phyloP scores from a whole-genome alignment of 1,284 basidiomycete genomes.

The Malassezia cuniculi region DNA sequence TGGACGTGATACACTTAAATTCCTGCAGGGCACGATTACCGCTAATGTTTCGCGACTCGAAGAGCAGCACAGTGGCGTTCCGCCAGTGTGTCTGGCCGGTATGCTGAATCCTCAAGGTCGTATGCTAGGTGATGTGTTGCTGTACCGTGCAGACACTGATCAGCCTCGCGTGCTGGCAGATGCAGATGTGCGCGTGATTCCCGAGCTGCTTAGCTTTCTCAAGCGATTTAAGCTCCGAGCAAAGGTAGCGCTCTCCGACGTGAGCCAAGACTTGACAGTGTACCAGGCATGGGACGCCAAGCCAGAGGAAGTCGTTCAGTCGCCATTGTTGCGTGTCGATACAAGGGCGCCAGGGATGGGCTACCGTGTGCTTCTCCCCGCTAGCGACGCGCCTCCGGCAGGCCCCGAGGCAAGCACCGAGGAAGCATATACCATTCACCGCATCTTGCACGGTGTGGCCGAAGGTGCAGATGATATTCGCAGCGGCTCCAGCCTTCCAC shows the following conservation, averaged over 20 bases:
- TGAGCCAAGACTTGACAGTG: slow-evolving; percentile 60
- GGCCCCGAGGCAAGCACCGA: slow-evolving; percentile 2
- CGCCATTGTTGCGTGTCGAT: slow-evolving; percentile 13
- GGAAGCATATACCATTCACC: slow-evolving; percentile 58
- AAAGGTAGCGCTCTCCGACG: slow-evolving; percentile 67
- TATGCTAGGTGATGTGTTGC: slow-evolving; percentile 73
- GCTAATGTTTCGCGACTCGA: slow-evolving; percentile 47
- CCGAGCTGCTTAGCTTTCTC: slow-evolving; percentile 55
- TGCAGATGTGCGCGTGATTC: slow-evolving; percentile 52
- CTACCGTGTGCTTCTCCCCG: slow-evolving; percentile 18
- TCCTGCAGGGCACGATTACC: slow-evolving; percentile 74
- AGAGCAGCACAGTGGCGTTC: slow-evolving; percentile 47
- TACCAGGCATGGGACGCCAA: slow-evolving; percentile 64
- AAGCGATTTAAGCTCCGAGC: slow-evolving; percentile 77
- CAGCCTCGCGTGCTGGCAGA: slow-evolving; percentile 58
- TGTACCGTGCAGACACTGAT: slow-evolving; percentile 50
- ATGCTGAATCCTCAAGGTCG: slow-evolving; percentile 55
- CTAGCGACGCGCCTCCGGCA: neutral
- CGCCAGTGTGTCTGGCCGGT: slow-evolving; percentile 57
- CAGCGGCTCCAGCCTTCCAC: slow-evolving; percentile 66
- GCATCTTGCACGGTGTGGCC: slow-evolving; percentile 70
- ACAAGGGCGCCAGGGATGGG: slow-evolving; percentile 26
- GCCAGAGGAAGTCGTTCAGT: neutral
- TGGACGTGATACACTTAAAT: slow-evolving; percentile 69
- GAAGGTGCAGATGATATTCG: slow-evolving; percentile 71